phyloP scores from a whole-genome alignment of 768 basidiomycete species.

The Rhodotorula toruloides region DNA sequence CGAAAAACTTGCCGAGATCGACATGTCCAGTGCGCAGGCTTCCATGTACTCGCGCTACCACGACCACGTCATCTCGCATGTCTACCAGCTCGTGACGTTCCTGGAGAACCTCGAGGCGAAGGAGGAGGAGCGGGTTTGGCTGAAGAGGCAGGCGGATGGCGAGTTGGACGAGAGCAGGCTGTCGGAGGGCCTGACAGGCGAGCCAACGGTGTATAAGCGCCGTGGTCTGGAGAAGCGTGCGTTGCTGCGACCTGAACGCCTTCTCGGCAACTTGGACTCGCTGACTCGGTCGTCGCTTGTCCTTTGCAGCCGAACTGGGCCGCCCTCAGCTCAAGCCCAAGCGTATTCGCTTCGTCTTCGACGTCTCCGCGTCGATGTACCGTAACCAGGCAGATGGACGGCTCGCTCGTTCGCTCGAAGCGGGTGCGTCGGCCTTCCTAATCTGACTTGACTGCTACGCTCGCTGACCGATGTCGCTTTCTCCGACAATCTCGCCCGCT shows the following conservation, averaged over 20 bases:
- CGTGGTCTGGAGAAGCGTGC: constrained; percentile 29
- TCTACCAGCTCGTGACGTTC: constrained; percentile 21
- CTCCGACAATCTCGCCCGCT: no score
- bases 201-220: constrained; percentile 28
- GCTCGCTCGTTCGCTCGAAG: constrained; percentile 18
- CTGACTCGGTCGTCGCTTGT: not conserved
- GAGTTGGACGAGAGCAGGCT: constrained; percentile 28
- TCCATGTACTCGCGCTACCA: constrained; percentile 20
- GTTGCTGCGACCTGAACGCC: no score
- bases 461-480: no score
- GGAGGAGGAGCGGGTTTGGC: constrained; percentile 35
- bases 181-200: constrained; percentile 31
- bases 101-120: constrained; percentile 36
- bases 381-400: constrained; percentile 32
- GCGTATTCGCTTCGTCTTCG: constrained; percentile 32
- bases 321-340: constrained; percentile 35
- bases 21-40: constrained; percentile 16
- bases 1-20: constrained; percentile 16
- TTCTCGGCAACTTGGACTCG: no score
- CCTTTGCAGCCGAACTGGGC: constrained; percentile 21
- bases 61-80: constrained; percentile 11
- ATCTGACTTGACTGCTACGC: no score
- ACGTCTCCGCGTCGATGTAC: constrained; percentile 29
- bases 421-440: constrained; percentile 2
- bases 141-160: constrained; percentile 25